Evolutionary conservation across 2,329 filamentous ascomycete species (phyloP).

Genomic region (Fonsecaea pedrosoi): DNA sequence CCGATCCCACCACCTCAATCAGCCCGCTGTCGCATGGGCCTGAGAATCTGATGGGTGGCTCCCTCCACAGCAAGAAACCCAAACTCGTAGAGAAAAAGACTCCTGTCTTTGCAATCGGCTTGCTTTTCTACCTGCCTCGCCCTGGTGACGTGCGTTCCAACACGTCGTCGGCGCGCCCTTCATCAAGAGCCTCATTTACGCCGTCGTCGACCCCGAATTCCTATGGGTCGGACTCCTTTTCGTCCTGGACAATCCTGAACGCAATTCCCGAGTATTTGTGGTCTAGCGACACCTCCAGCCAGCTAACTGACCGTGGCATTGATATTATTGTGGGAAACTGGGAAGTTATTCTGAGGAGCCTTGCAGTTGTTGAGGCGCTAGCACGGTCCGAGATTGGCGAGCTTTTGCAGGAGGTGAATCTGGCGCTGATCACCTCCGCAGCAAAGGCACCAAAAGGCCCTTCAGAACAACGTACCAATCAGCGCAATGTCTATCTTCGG

Average conservation of each 20-base stretch:
- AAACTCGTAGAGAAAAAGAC: slow-evolving; percentile 61
- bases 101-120: slow-evolving; percentile 65
- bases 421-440: slow-evolving; percentile 41
- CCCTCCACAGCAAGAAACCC: slow-evolving; percentile 47
- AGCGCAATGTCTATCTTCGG: slow-evolving; percentile 55
- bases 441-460: slow-evolving; percentile 54
- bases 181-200: slow-evolving; percentile 32
- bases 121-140: slow-evolving; percentile 61
- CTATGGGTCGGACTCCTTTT: slow-evolving; percentile 38
- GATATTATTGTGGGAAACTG: slow-evolving; percentile 64
- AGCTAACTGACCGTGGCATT: slow-evolving; percentile 57
- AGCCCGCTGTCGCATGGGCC: slow-evolving; percentile 11
- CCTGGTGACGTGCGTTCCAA: slow-evolving; percentile 41
- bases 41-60: slow-evolving; percentile 13
- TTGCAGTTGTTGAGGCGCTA: slow-evolving; percentile 60
- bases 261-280: slow-evolving; percentile 39
- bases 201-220: slow-evolving; percentile 35
- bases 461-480: slow-evolving; percentile 57
- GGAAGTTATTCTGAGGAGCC: slow-evolving; percentile 64
- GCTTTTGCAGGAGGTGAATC: slow-evolving; percentile 57
- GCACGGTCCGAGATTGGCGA: slow-evolving; percentile 60
- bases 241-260: slow-evolving; percentile 40
- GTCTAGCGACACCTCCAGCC: slow-evolving; percentile 26
- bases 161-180: slow-evolving; percentile 27
- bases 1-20: slow-evolving; percentile 14